These are phyloP conservation scores for Cutaneotrichosporon curvatum DNA, from an alignment of 1,284 basidiomycete genomes.

Conservation along the genomic window DNA sequence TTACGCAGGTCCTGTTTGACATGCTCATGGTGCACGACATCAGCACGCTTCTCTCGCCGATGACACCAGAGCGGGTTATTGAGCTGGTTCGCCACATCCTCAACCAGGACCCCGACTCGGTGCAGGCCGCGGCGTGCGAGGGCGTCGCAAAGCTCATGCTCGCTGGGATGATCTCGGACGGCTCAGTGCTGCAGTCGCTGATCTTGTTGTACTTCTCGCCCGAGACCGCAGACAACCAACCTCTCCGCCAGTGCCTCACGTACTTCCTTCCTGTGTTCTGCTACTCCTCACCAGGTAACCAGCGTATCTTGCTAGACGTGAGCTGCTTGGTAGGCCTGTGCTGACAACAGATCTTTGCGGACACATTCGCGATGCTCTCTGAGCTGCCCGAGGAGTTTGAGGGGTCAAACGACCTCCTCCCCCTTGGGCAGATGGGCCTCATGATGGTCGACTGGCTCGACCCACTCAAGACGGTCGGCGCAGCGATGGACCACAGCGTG, in stretches of 20 bases:
- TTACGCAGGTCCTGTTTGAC: slow-evolving; percentile 84
- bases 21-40: slow-evolving; percentile 82
- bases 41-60: slow-evolving; percentile 44
- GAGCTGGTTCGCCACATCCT: slow-evolving; percentile 70
- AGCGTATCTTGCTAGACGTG: slow-evolving; percentile 69
- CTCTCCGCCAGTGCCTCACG: slow-evolving; percentile 83
- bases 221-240: slow-evolving; percentile 74
- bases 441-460: slow-evolving; percentile 93
- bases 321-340: slow-evolving; percentile 17
- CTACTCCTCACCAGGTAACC: slow-evolving; percentile 74
- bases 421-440: slow-evolving; percentile 68
- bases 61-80: slow-evolving; percentile 55
- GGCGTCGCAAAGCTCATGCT: slow-evolving; percentile 88
- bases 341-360: slow-evolving; percentile 62
- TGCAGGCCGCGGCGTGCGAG: slow-evolving; percentile 71
- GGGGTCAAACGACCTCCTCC: slow-evolving; percentile 70
- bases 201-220: slow-evolving; percentile 81
- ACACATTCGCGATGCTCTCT: slow-evolving; percentile 62
- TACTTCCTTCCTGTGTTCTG: slow-evolving; percentile 96
- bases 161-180: slow-evolving; percentile 70
- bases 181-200: slow-evolving; percentile 68
- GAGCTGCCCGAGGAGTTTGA: slow-evolving; percentile 61
- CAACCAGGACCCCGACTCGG: slow-evolving; percentile 63
- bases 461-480: slow-evolving; percentile 62
- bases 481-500: slow-evolving; percentile 50